Evolutionary conservation across 176 grass and related monocot genomes (phyloP).

Genomic region (Thalia dealbata): DNA sequence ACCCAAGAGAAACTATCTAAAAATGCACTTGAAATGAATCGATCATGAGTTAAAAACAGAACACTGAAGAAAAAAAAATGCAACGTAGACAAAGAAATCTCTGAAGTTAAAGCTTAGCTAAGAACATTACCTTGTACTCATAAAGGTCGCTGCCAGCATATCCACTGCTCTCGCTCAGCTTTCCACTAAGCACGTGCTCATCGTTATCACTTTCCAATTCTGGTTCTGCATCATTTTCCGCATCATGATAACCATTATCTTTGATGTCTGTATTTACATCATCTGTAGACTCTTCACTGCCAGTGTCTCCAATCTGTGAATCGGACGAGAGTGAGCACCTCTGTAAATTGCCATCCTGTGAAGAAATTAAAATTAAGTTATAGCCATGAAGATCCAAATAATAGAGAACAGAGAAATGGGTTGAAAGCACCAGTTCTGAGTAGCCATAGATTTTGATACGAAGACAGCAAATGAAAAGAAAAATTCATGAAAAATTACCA

Average conservation of each 20-base stretch:
- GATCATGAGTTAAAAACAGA: neutral
- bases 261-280: constrained; percentile 57
- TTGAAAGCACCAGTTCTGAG: neutral
- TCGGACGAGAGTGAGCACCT: constrained; percentile 74
- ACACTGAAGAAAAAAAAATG: neutral
- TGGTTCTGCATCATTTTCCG: constrained; percentile 82
- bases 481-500: no score
- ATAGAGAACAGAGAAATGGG: neutral
- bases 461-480: neutral
- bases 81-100: neutral
- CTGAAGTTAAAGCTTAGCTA: neutral
- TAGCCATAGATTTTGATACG: neutral
- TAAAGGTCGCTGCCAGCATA: constrained; percentile 55
- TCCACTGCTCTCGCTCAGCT: constrained; percentile 86
- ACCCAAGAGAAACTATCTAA: neutral
- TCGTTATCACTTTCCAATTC: constrained; percentile 65
- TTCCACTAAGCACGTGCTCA: constrained; percentile 64
- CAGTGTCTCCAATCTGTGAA: constrained; percentile 74
- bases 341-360: constrained; percentile 61
- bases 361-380: constrained; percentile 17
- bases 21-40: neutral
- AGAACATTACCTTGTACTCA: constrained; percentile 29
- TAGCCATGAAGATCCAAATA: neutral
- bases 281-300: constrained; percentile 73
- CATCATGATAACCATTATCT: constrained; percentile 90